phyloP scores from a whole-genome alignment of 2,329 filamentous ascomycete genomes.

The Sclerotinia minor region DNA sequence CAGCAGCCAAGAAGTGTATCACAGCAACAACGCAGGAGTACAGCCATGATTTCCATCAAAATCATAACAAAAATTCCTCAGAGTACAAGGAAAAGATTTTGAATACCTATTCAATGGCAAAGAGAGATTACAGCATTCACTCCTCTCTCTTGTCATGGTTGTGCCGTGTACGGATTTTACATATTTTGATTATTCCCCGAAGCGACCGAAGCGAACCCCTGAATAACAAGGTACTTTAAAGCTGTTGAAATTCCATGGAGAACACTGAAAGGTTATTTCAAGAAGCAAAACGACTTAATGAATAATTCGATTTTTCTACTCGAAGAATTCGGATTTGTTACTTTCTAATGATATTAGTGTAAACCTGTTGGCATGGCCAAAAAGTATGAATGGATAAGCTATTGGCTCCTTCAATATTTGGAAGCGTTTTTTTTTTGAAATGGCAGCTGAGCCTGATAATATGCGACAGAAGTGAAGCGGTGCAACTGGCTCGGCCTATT shows the following conservation, averaged over 20 bases:
- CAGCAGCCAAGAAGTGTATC: background rate
- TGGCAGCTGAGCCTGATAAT: background rate
- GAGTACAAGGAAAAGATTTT: background rate
- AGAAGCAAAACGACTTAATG: background rate
- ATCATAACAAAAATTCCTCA: background rate
- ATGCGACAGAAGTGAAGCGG: too few relatives aligned
- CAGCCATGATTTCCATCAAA: background rate
- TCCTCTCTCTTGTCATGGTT: background rate
- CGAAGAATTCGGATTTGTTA: background rate
- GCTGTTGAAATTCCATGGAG: background rate
- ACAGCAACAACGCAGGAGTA: background rate
- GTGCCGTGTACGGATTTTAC: background rate
- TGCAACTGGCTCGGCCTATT: background rate
- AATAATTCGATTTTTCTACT: background rate
- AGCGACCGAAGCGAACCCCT: constrained; percentile 9
- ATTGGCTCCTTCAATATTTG: background rate
- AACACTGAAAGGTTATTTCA: background rate
- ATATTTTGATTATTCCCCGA: background rate
- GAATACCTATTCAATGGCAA: too few relatives aligned
- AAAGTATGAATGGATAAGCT: background rate
- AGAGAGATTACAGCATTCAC: background rate
- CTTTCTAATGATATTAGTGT: too few relatives aligned
- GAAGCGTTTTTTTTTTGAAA: background rate
- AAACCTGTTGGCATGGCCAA: too few relatives aligned
- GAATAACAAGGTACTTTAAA: background rate